These are phyloP conservation scores for Kluyveromyces wickerhamii DNA, from an alignment of 805 yeast genomes.

Conservation along the genomic window DNA sequence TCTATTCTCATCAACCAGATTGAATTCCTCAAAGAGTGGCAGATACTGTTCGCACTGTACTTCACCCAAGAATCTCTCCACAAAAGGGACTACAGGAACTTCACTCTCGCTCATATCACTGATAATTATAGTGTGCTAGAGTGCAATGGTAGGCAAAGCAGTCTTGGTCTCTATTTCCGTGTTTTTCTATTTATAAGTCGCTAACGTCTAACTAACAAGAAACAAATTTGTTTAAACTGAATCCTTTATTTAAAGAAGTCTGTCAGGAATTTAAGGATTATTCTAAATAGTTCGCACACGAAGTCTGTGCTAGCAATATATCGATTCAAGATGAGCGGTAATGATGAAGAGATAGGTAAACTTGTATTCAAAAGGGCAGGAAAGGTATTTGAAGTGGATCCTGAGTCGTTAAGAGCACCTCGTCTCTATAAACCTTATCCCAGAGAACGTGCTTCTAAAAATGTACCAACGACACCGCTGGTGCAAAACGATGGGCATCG, in stretches of 20 bases:
- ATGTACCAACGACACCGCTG: slow-evolving; percentile 6
- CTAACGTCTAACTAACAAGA: no score
- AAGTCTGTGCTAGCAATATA: no score
- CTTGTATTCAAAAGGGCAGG: slow-evolving; percentile 18
- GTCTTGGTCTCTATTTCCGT: no score
- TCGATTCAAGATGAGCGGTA: background rate
- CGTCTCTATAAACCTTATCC: slow-evolving; percentile 15
- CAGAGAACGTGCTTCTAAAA: background rate
- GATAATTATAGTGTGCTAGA: no score
- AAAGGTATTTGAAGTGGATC: slow-evolving; percentile 14
- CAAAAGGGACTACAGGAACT: slow-evolving; percentile 11
- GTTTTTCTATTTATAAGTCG: no score
- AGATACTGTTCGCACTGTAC: slow-evolving; percentile 20
- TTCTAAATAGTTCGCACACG: no score
- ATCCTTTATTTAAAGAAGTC: no score
- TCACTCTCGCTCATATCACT: no score
- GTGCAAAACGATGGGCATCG: slow-evolving; percentile 21
- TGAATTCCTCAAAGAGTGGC: slow-evolving; percentile 14
- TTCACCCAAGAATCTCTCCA: slow-evolving; percentile 17
- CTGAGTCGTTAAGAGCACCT: slow-evolving; percentile 19
- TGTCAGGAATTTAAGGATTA: no score
- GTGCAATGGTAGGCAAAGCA: no score
- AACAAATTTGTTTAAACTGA: no score
- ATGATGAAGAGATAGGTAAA: slow-evolving; percentile 7
- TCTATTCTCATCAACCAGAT: slow-evolving; percentile 18